phyloP scores from a whole-genome alignment of 2,329 filamentous ascomycete genomes.

The Gnomoniopsis smithogilvyi region DNA sequence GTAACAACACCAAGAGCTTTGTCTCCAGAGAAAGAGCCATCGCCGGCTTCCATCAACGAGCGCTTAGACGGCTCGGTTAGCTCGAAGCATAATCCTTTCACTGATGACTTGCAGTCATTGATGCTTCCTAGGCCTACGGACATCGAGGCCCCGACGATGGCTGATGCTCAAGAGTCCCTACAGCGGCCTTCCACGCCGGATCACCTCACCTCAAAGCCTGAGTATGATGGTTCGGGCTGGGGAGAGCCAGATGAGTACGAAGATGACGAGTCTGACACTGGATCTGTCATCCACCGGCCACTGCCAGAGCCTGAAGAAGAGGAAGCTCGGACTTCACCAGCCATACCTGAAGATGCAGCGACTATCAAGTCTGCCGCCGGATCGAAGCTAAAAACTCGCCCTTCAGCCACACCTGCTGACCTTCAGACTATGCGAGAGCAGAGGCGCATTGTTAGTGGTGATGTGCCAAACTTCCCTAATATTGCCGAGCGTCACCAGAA shows the following conservation, averaged over 20 bases:
- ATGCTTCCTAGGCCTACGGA: slow-evolving; percentile 43
- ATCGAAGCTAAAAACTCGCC: slow-evolving; percentile 82
- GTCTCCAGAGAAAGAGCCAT: slow-evolving; percentile 31
- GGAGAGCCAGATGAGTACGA: slow-evolving; percentile 54
- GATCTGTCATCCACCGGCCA: slow-evolving; percentile 84
- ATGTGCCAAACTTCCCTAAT: slow-evolving; percentile 57
- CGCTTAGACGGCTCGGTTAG: slow-evolving; percentile 27
- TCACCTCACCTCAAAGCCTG: slow-evolving; percentile 51
- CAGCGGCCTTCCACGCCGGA: slow-evolving; percentile 49
- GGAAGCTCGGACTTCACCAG: slow-evolving; percentile 51
- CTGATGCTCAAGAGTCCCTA: slow-evolving; percentile 33
- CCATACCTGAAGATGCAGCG: slow-evolving; percentile 76
- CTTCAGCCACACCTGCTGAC: slow-evolving; percentile 85
- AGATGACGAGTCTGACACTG: slow-evolving; percentile 65
- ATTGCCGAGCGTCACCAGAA: slow-evolving; percentile 60
- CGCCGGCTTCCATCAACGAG: slow-evolving; percentile 20
- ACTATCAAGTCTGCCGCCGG: slow-evolving; percentile 82
- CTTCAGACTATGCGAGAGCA: slow-evolving; percentile 80
- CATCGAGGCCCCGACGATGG: slow-evolving; percentile 31
- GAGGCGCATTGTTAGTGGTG: slow-evolving; percentile 79
- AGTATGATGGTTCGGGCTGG: slow-evolving; percentile 63
- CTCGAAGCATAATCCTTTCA: slow-evolving; percentile 32
- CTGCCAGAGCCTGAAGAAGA: slow-evolving; percentile 43
- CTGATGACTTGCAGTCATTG: slow-evolving; percentile 42
- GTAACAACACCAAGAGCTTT: slow-evolving; percentile 49